These are phyloP conservation scores for Malania oleifera DNA, from an alignment of 164 flowering plant species.

Conservation along the genomic window DNA sequence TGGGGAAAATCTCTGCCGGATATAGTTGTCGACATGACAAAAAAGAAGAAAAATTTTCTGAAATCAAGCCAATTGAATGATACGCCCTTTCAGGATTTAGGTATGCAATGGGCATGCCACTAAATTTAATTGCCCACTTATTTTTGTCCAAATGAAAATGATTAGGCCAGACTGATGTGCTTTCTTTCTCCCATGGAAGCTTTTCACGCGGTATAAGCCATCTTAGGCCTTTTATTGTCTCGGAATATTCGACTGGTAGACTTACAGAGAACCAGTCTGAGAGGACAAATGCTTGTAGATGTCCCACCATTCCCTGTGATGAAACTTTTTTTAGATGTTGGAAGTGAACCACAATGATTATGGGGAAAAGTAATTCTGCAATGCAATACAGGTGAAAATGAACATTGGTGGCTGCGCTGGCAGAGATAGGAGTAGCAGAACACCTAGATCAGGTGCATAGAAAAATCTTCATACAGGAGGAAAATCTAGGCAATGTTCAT, in stretches of 20 bases:
- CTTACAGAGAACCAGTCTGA: constrained; percentile 40
- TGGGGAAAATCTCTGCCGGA: constrained; percentile 8
- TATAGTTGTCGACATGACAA: constrained; percentile 9
- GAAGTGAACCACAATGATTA: not conserved
- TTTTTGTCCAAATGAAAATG: constrained; percentile 20
- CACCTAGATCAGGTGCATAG: no score
- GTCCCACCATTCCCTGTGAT: constrained; percentile 53
- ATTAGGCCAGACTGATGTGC: constrained; percentile 19
- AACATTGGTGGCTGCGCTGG: no score
- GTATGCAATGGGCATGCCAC: constrained; percentile 12
- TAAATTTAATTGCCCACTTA: constrained; percentile 6
- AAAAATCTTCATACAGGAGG: no score
- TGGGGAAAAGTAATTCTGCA: no score
- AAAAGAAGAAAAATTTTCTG: constrained; percentile 18
- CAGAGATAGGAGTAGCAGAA: no score
- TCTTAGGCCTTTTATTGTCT: constrained; percentile 54
- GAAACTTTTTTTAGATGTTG: not conserved
- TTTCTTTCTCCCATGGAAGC: constrained; percentile 51
- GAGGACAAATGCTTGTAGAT: constrained; percentile 51
- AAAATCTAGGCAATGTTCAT: not conserved
- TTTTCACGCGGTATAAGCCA: constrained; percentile 57
- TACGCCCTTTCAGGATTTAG: constrained; percentile 8
- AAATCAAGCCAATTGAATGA: constrained; percentile 12
- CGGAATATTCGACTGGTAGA: constrained; percentile 44
- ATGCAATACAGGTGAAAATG: no score